Evolutionary conservation across 441 rosid genomes (phyloP), one percentile per base, ranked within the genome.

Genomic region (Pelargonium citronellum): DNA sequence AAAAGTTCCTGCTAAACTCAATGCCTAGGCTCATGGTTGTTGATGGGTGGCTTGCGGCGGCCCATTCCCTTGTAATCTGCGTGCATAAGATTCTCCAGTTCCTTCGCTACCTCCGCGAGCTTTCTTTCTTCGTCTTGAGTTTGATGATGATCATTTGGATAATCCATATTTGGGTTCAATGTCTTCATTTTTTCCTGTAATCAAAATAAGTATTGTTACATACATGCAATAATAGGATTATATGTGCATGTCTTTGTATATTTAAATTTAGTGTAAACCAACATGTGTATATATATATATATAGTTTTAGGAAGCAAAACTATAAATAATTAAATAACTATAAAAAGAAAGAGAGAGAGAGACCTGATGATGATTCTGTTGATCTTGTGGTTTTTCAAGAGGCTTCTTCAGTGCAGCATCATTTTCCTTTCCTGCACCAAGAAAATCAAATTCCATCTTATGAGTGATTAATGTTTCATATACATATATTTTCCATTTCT

Each of bases 11-110:
- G 11, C 5, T 24, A 37, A 4, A 44, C 6, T 24, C 4, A 86
- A 51, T 81, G 86, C 72, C 63, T 39, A 53, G 90, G 88, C 6
- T 69, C 70, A 64, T 75, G 68, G 64, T 86, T 86, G 79, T 86
- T 79, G 77, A 86, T 77, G 7, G 90, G 90, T 20, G 90, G 90
- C 76, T 79, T 84, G 64, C 83, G 81, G 47, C 77, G 71, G 12
- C 57, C 67, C 62, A 64, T 68, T 27, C 81, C 85, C 10, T 0
- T 49, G 77, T 86, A 86, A 70, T 86, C 90, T 66, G 71, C 79
- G 60, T 79, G 57, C 82, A 84, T 78, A 51, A 86, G 53, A 74
- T 67, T 80, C n/a, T 67, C 82, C 4, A 86, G 70, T 74, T 79
- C 83, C 72, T 67, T 74, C 0, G 84, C 73, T 64, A 71, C 86